A percentile compares a stretch with the other conserved stretches of the same genome.
These are phyloP conservation scores for Lodderomyces margitis DNA, from an alignment of 1,139 yeast species.

Conservation along the genomic window DNA sequence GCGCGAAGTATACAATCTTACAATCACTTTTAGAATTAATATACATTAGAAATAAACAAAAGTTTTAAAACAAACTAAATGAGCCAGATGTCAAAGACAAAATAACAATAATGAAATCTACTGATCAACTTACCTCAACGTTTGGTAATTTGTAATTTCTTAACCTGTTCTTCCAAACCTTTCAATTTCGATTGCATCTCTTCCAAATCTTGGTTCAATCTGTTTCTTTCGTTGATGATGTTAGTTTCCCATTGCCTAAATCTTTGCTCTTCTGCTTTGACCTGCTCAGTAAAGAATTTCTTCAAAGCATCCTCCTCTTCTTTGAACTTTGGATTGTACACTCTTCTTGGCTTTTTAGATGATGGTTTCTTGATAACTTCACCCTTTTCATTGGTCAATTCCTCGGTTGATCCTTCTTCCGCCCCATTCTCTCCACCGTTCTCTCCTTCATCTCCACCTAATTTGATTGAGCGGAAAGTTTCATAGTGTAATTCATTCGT, in stretches of 20 bases:
- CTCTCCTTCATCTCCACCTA: conserved; percentile 58
- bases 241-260: conserved; percentile 98
- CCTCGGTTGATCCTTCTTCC: conserved; percentile 28
- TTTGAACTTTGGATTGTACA: conserved; percentile 86
- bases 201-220: conserved; percentile 90
- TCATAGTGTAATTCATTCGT: conserved; percentile 95
- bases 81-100: background rate
- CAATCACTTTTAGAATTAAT: background rate
- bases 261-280: conserved; percentile 93
- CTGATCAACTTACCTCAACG: conserved; percentile 19
- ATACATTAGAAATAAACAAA: conserved; percentile 3
- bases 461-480: conserved; percentile 77
- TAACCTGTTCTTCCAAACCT: conserved; percentile 70
- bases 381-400: conserved; percentile 34
- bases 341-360: conserved; percentile 49
- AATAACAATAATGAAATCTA: background rate
- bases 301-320: conserved; percentile 95
- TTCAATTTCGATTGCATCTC: conserved; percentile 77
- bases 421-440: conserved; percentile 18
- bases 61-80: background rate
- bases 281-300: conserved; percentile 96
- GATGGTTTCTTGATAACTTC: conserved; percentile 33
- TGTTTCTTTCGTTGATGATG: conserved; percentile 89
- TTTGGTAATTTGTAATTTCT: conserved; percentile 57
- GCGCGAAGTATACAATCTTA: background rate